Conservation (phyloP, 495 filamentous ascomycete genomes). For the Entonaema liquescens region DNA sequence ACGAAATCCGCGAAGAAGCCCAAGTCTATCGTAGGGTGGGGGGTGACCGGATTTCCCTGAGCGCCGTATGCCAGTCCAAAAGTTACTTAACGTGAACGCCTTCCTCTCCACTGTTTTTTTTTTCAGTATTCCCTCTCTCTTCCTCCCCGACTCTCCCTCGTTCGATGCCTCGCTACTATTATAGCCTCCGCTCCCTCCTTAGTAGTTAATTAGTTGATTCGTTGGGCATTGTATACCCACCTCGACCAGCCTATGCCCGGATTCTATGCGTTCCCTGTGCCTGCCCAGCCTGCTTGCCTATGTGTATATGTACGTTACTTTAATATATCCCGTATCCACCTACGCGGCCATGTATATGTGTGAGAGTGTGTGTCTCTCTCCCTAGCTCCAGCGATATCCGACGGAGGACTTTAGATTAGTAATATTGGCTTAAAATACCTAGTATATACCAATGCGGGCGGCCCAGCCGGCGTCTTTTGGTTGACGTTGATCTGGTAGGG, state of each 20-base stretch:
- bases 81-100: constrained; percentile 22
- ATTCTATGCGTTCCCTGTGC: neutral
- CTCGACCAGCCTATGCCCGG: neutral
- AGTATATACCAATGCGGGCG: constrained; percentile 80
- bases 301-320: neutral
- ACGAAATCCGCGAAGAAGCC: constrained; percentile 32
- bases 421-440: constrained; percentile 45
- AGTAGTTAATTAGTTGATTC: neutral
- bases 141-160: neutral
- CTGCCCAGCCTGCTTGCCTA: neutral
- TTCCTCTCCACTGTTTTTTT: neutral
- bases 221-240: neutral
- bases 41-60: neutral
- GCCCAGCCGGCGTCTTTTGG: constrained; percentile 80
- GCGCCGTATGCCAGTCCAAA: constrained; percentile 11
- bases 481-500: constrained; percentile 92
- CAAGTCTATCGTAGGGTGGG: constrained; percentile 20
- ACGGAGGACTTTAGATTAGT: constrained; percentile 51
- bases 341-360: neutral
- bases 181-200: neutral
- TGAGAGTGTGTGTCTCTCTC: neutral
- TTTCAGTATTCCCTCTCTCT: neutral
- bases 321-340: neutral
- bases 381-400: neutral
- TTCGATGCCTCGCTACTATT: neutral